Evolutionary conservation across 2,329 filamentous ascomycete genomes (phyloP), one percentile per base, ranked within the genome.

Genomic region (Neophaeococcomyces aloes): DNA sequence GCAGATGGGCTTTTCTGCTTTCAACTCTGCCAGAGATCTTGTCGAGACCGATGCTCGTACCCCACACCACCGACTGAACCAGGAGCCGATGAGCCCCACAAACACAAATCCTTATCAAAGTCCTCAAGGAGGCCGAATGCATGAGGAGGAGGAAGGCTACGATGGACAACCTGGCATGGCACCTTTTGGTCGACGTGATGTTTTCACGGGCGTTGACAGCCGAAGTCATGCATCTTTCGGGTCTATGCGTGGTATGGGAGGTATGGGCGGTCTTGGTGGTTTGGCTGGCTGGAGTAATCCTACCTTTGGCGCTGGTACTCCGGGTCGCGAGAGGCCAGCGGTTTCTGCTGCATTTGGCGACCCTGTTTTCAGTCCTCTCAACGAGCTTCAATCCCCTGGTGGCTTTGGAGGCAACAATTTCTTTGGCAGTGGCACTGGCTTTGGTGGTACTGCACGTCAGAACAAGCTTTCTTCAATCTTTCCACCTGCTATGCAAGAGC

Each of bases 51-150:
- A 72, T 62, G 72, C 77, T 50, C 71, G 74, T 33, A 72, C 71
- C 13, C 72, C 74, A 8, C 65, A 69, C 19, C 67, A 65, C 39
- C 61, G 68, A 41, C 62, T 65, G 37, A 65, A 68, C 40, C 71
- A 80, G 51, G 84, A 86, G 46, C 82, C 84, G 0, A 76, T 86
- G 58, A 96, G 89, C 60, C 91, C 91, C 8, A 91, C 88, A 0
- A 86, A 94, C 57, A 96, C 91, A 2, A 98, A 98, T 59, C 91
- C 91, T 1, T 98, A 91, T 60, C 85, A 88, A 51, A 96, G 89
- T 61, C 91, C 91, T 2, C 78, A 83, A 6, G 83, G 81, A 29
- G 79, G 79, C 34, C 69, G 69, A 4, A 79, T 85, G 37, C 39
- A 7, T n/a, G 75, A 76, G 14, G 74, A 78, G 47, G 74, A 76